Evolutionary conservation across 2,329 filamentous ascomycete species (phyloP), one percentile per base, ranked within the genome.

Genomic region (Colletotrichum magnum): DNA sequence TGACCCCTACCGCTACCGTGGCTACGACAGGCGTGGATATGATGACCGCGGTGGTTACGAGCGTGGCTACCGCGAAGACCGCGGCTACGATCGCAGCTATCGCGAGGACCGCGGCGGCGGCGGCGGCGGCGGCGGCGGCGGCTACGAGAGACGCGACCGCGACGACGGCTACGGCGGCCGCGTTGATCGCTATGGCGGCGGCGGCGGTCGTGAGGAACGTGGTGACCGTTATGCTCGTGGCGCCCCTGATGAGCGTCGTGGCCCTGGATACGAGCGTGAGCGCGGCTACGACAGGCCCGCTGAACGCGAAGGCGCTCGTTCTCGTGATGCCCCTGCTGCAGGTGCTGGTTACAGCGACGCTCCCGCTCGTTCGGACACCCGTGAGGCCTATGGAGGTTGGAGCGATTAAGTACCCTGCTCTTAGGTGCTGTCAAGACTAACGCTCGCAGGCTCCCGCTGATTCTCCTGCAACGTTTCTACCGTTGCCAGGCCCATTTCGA

Each of bases 131-230:
- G 18, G 89, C 73, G 76, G 78, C 52, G 74, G 77, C 68, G 79
- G 82, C 78, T 87, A 81, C 79, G 87, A 90, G 67, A 89, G 90
- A 74, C 88, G 89, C 74, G 86, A 87, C 70, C 86, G 88, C 70
- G 80, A 78, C 58, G 72, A 78, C 41, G 76, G 76, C 65, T 76
- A 79, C 59, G 79, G 80, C 59, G 77, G 81, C 69, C 79, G 82
- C 60, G 81, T 83, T 68, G 83, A 85, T 64, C 80, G 80, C 71
- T 79, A 81, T 71, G 80, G 83, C 62, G 72, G 78, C 51, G 77
- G 78, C 59, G 77, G 78, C 59, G 76, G 59, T 28, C 59, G 80
- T 58, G 80, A 80, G 58, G 77, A 81, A 66, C 80, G 82, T 65
- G 81, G 83, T 70, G 83, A 85, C 65, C 81, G 80, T 70, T 79